A percentile compares a stretch with the other conserved stretches of the same genome.
phyloP scores from a whole-genome alignment of 2,329 filamentous ascomycete species.

The Zymoseptoria ardabiliae region DNA sequence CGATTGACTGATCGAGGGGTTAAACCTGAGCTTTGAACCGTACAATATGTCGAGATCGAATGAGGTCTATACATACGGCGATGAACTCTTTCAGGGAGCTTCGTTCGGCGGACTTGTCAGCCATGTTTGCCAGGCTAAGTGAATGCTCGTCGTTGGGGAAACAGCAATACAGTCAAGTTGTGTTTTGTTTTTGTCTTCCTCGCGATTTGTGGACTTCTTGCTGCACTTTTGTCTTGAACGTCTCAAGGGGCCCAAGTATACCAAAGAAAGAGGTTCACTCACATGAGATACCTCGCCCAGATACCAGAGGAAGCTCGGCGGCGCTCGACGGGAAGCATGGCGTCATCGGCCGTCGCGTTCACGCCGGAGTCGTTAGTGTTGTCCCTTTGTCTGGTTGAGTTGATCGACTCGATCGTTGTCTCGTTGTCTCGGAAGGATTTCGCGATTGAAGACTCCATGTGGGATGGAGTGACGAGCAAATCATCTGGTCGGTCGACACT shows the following conservation, averaged over 20 bases:
- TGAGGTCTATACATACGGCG: constrained; percentile 14
- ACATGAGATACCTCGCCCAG: neutral
- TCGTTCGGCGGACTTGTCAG: constrained; percentile 17
- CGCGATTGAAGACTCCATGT: too few species aligned
- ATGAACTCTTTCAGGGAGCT: constrained; percentile 25
- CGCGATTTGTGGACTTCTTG: too few species aligned
- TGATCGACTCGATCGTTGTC: too few species aligned
- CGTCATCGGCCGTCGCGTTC: neutral
- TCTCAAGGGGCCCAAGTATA: neutral
- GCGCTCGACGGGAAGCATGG: neutral
- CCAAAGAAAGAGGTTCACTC: neutral
- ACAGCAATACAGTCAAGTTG: too few species aligned
- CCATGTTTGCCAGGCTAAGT: constrained; percentile 4
- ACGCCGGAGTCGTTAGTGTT: neutral
- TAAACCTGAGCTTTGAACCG: too few species aligned
- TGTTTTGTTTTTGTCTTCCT: too few species aligned
- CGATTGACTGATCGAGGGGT: constrained; percentile 31
- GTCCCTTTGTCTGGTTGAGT: neutral
- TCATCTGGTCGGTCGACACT: too few species aligned
- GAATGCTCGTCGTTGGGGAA: too few species aligned
- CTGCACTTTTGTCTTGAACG: neutral
- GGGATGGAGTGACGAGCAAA: too few species aligned
- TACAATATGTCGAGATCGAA: too few species aligned
- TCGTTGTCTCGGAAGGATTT: too few species aligned
- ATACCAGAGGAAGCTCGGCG: neutral